Evolutionary conservation across 2,329 filamentous ascomycete genomes (phyloP).

Genomic region (Cytospora leucostoma): DNA sequence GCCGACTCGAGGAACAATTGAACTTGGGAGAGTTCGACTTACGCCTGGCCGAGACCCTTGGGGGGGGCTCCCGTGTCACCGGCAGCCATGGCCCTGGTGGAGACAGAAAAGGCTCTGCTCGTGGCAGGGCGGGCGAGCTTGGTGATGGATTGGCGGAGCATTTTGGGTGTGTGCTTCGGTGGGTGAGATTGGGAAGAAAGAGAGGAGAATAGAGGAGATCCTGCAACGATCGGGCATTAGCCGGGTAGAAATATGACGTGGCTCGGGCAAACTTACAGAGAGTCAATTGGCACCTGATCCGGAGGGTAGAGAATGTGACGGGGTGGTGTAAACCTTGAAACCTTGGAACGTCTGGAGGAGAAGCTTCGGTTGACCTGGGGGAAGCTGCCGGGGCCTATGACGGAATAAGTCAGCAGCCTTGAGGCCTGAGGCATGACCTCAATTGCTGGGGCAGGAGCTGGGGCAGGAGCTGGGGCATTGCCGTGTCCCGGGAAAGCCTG

Average conservation of each 20-base stretch:
- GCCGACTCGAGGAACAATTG: not conserved
- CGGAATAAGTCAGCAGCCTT: slow-evolving; percentile 25
- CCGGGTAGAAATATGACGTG: slow-evolving; percentile 11
- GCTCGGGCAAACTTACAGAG: slow-evolving; percentile 17
- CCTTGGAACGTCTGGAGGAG: slow-evolving; percentile 5
- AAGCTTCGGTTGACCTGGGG: slow-evolving; percentile 10
- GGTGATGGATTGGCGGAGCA: slow-evolving; percentile 68
- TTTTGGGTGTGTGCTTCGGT: slow-evolving; percentile 41
- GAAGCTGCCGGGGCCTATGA: slow-evolving; percentile 22
- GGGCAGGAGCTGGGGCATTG: not conserved
- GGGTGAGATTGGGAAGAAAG: not conserved
- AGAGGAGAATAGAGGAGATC: slow-evolving; percentile 5
- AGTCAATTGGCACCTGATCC: slow-evolving; percentile 26
- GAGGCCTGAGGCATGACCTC: slow-evolving; percentile 6
- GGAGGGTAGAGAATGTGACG: slow-evolving; percentile 11
- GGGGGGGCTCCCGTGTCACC: slow-evolving; percentile 69
- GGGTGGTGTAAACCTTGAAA: slow-evolving; percentile 4
- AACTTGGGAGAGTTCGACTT: slow-evolving; percentile 36
- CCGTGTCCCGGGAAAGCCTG: slow-evolving; percentile 1
- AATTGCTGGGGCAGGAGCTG: not conserved
- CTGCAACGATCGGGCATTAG: not conserved
- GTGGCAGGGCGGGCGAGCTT: slow-evolving; percentile 55
- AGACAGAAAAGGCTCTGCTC: slow-evolving; percentile 63
- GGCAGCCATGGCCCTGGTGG: slow-evolving; percentile 63
- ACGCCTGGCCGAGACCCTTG: slow-evolving; percentile 56